These are phyloP conservation scores for Myxozyma sirexii DNA, from an alignment of 805 yeast genomes.

Conservation along the genomic window DNA sequence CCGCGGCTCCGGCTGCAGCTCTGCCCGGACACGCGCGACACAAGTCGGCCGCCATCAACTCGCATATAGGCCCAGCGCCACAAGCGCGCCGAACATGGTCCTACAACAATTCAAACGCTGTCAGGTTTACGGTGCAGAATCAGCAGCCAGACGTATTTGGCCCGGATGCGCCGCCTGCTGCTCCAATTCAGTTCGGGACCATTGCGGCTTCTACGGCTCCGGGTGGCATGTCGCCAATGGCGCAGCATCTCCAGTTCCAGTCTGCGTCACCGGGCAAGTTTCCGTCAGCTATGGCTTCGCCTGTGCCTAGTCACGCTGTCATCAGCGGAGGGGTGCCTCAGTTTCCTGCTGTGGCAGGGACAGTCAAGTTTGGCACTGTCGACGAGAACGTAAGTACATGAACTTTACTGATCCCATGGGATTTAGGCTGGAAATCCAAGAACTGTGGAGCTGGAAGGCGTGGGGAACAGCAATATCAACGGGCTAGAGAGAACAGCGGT, in stretches of 20 bases:
- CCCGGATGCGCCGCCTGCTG: constrained; percentile 5
- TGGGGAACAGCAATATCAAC: too few relatives aligned
- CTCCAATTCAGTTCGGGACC: constrained; percentile 32
- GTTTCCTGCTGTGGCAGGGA: constrained; percentile 12
- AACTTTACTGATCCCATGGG: neutral
- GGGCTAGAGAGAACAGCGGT: too few relatives aligned
- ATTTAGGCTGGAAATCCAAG: neutral
- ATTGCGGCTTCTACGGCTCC: constrained; percentile 14
- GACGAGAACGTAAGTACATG: constrained; percentile 14
- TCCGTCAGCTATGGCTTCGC: constrained; percentile 21
- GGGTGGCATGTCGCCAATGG: constrained; percentile 3
- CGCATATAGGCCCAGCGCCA: constrained; percentile 9
- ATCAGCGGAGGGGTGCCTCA: constrained; percentile 28
- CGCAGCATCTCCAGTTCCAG: neutral
- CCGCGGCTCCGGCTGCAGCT: neutral
- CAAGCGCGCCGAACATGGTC: constrained; percentile 19
- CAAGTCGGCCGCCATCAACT: constrained; percentile 21
- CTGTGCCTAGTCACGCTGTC: constrained; percentile 23
- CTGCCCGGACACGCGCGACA: constrained; percentile 16
- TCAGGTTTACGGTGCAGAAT: constrained; percentile 13
- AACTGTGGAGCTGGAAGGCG: neutral
- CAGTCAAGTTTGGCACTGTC: constrained; percentile 23
- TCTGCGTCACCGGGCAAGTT: constrained; percentile 4
- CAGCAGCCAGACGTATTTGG: constrained; percentile 7
- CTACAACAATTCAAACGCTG: constrained; percentile 7